Percentiles rank a stretch among this genome's conserved stretches.
Conservation (phyloP, 1,284 basidiomycete genomes). For the Rhodotorula sp. region DNA sequence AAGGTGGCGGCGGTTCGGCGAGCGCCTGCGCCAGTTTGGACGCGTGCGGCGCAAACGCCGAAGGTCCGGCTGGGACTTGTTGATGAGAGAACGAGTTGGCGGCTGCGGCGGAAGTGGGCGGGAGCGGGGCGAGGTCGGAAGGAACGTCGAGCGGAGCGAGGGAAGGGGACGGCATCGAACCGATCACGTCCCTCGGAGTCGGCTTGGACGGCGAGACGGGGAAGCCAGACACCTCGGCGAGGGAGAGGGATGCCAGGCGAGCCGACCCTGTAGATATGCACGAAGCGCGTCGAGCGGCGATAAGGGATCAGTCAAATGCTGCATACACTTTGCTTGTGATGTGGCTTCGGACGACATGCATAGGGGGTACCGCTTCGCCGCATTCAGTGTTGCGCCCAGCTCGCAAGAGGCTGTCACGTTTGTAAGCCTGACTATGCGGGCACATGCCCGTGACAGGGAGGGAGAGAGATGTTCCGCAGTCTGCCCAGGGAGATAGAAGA, state of each 20-base stretch:
- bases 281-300: too few relatives aligned
- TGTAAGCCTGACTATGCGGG: too few relatives aligned
- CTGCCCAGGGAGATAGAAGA: too few relatives aligned
- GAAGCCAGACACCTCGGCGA: neutral
- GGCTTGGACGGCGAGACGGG: constrained; percentile 1
- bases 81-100: neutral
- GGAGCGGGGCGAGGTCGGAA: neutral
- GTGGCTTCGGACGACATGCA: neutral
- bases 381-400: too few relatives aligned
- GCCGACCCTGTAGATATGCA: constrained; percentile 15
- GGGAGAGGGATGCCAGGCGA: constrained; percentile 27
- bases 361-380: too few relatives aligned
- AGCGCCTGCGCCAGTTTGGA: neutral
- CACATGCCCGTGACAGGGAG: neutral
- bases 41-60: constrained; percentile 8
- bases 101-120: neutral
- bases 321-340: neutral
- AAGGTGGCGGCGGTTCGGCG: neutral
- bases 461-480: too few relatives aligned
- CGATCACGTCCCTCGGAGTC: neutral
- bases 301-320: constrained; percentile 2
- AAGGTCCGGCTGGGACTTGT: neutral
- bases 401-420: too few relatives aligned
- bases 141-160: neutral
- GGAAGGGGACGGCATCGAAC: constrained; percentile 6